Conservation (phyloP, 2,329 filamentous ascomycete genomes). For the Fusarium burgessii region DNA sequence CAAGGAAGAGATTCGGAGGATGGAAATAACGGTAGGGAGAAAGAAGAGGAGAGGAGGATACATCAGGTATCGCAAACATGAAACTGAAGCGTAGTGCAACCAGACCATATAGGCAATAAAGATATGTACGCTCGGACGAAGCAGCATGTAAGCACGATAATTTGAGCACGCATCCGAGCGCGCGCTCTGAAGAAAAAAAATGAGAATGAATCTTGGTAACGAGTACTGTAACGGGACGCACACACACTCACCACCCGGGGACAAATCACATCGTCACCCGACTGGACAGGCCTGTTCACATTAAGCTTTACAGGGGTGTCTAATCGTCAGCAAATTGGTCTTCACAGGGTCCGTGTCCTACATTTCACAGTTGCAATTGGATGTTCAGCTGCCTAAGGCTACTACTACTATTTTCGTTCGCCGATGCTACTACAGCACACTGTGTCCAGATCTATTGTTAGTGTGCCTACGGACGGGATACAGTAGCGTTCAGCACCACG, state of each 20-base stretch:
- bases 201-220: too few relatives aligned
- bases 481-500: neutral
- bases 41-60: neutral
- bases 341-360: neutral
- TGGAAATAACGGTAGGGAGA: neutral
- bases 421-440: neutral
- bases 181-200: neutral
- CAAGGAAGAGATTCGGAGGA: neutral
- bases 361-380: neutral
- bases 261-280: constrained; percentile 7
- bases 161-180: neutral
- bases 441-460: constrained; percentile 8
- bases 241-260: neutral
- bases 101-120: neutral
- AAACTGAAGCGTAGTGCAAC: neutral
- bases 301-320: constrained; percentile 5
- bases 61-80: neutral
- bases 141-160: neutral
- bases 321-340: constrained; percentile 2
- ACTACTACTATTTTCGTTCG: neutral
- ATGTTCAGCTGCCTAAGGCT: neutral
- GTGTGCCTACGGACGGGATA: neutral
- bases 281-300: neutral
- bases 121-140: constrained; percentile 11
- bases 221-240: too few relatives aligned